phyloP scores from a whole-genome alignment of 768 basidiomycete species.

The button mushroom (Agaricus bisporus) region DNA sequence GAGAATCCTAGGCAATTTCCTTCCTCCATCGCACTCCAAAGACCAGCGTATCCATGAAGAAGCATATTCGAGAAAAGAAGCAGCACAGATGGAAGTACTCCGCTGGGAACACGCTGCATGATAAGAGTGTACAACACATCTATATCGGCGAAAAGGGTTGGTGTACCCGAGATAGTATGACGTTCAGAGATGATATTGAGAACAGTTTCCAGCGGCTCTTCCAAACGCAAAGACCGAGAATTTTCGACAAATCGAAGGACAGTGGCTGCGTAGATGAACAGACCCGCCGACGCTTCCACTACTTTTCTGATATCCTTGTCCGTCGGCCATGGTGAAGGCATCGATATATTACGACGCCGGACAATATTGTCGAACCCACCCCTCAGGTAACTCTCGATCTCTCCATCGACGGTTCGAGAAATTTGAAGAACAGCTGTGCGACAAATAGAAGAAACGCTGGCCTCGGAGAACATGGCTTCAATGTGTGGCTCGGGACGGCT shows the following conservation, averaged over 20 bases:
- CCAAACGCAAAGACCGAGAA: background rate
- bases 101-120: background rate
- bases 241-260: conserved; percentile 20
- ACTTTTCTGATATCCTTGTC: conserved; percentile 5
- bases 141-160: conserved; percentile 5
- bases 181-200: background rate
- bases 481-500: background rate
- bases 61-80: background rate
- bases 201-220: background rate
- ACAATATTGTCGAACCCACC: conserved; percentile 5
- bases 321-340: conserved; percentile 8
- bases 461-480: background rate
- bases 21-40: too few relatives aligned
- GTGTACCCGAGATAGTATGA: background rate
- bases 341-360: background rate
- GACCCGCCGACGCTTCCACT: conserved; percentile 16
- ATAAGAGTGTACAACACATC: conserved; percentile 13
- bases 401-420: background rate
- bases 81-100: background rate
- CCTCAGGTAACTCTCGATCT: conserved; percentile 6
- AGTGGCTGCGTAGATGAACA: conserved; percentile 22
- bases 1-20: background rate
- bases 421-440: background rate
- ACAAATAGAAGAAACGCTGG: background rate
- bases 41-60: too few relatives aligned